Evolutionary conservation across 139 green algal genomes (phyloP), one percentile per base, ranked within the genome.

Genomic region (Picochlorum sp.): DNA sequence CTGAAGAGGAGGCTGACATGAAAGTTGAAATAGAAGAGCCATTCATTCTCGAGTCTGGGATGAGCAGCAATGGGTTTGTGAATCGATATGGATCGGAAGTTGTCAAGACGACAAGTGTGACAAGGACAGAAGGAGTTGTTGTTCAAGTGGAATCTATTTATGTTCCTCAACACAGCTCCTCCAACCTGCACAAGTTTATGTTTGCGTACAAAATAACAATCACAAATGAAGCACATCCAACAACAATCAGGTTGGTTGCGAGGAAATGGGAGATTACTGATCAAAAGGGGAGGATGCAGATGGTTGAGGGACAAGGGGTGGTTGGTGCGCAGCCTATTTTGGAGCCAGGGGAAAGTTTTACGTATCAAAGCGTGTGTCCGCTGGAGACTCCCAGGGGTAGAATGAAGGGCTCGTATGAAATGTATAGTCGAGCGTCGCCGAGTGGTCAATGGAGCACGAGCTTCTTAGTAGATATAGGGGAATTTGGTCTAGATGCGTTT

Each of bases 261-360:
- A 51, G 62, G 1, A 26, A 37, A 22, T 70, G 63, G 63, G 3
- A 33, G 5, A 70, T 70, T 25, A 36, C 12, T 8, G 40, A 70
- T 39, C 39, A 30, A 25, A 60, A 45, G 12, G 63, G 63, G 1
- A 35, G 33, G 22, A 10, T 18, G n/a, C 56, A 59, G 43, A 24
- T 63, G 29, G 63, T 70, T 4, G 81, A 73, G 29, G 85, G 85
- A 1, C 69, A 78, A 4, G 85, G 85, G 5, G 84, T 94, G 20
- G 70, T 94, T 29, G 84, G 85, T 0, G 60, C 87, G 68, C 81
- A 91, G 65, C 85, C 85, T 18, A 64, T 87, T 33, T 57, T 94
- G 36, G 44, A 65, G 20, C 78, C 82, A 7, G 80, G 84, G 2
- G 58, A 78, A 33, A 63, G 44, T 6, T 89, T 89, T 62, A 61